Evolutionary conservation across 139 green algal species (phyloP), one percentile per base, ranked within the genome.

Genomic region (Picochlorum sp.): DNA sequence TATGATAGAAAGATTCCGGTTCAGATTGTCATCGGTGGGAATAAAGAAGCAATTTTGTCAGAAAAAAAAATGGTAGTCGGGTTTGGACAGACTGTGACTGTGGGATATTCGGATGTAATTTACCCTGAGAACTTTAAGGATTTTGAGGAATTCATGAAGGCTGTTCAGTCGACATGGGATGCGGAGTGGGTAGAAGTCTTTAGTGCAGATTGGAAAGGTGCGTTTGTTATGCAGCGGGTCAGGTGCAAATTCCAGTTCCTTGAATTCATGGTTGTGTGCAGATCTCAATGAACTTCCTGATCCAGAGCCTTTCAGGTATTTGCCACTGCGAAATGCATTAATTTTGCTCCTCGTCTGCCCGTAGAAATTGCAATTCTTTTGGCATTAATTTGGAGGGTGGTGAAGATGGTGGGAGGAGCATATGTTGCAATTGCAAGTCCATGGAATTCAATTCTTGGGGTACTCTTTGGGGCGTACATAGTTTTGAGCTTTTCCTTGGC

Each of bases 1-100:
- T 87, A 84, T 77, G 76, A 75, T 56, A 64, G 88, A n/a, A 82
- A 83, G 58, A 61, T 91, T 52, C 80, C 84, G 2, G 77, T 94
- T 45, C 88, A 95, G 78, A 75, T 90, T 18, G 69, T 92, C 3
- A 84, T 89, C 52, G 76, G 60, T 7, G 66, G 65, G 0, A 71
- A 84, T 57, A 95, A 95, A 71, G 86, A 94, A 73, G 56, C 66
- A 69, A 63, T 74, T 6, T 45, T 78, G 50, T 70, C 57, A 13
- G 71, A 78, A 52, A 55, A 41, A n/a, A 38, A 60, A 3, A 34
- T 44, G 37, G 63, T 34, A 13, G 62, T 30, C 13, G 63, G 63
- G 58, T 73, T 74, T 47, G 50, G 60, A 15, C 66, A 69, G 45
- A 78, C 66, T 18, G 45, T 78, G 4, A 51, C 57, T 47, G 64